These are phyloP conservation scores for Holtermannia corniformis DNA, from an alignment of 768 basidiomycete genomes.

Conservation along the genomic window DNA sequence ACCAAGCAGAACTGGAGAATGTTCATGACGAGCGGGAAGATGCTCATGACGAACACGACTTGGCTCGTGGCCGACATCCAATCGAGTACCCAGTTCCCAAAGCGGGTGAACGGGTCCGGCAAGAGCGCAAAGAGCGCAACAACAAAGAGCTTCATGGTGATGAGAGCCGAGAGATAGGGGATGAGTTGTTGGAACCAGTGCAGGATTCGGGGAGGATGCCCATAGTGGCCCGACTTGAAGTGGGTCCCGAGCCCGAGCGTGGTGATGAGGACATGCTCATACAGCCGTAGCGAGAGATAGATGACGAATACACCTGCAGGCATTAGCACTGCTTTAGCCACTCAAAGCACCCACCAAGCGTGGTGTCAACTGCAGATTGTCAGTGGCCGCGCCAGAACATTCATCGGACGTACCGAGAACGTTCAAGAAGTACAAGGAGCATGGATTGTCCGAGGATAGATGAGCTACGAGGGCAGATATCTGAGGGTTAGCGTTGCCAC, in stretches of 20 bases:
- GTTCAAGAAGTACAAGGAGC: slow-evolving; percentile 76
- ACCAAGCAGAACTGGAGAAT: slow-evolving; percentile 81
- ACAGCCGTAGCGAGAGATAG: slow-evolving; percentile 52
- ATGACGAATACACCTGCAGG: slow-evolving; percentile 68
- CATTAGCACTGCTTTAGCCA: too few relatives aligned
- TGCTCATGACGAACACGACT: slow-evolving; percentile 59
- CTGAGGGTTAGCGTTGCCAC: slow-evolving; percentile 29
- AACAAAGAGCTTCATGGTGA: slow-evolving; percentile 87
- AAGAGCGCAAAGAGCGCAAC: slow-evolving; percentile 54
- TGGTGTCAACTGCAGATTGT: slow-evolving; percentile 63
- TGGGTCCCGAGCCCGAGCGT: background rate
- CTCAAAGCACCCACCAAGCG: slow-evolving; percentile 55
- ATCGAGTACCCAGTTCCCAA: slow-evolving; percentile 79
- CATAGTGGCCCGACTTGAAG: slow-evolving; percentile 58
- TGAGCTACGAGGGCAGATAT: slow-evolving; percentile 68
- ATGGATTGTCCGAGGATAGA: slow-evolving; percentile 64
- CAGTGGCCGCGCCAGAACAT: background rate
- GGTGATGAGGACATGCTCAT: background rate
- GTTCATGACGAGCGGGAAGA: slow-evolving; percentile 58
- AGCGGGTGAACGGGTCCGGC: slow-evolving; percentile 58
- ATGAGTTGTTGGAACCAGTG: slow-evolving; percentile 46
- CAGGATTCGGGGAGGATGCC: slow-evolving; percentile 54
- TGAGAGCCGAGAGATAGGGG: slow-evolving; percentile 70
- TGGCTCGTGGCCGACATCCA: slow-evolving; percentile 49
- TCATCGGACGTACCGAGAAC: slow-evolving; percentile 47